A percentile compares a stretch with the other conserved stretches of the same genome.
Conservation (phyloP, 768 basidiomycete species). For the Suillus spraguei region DNA sequence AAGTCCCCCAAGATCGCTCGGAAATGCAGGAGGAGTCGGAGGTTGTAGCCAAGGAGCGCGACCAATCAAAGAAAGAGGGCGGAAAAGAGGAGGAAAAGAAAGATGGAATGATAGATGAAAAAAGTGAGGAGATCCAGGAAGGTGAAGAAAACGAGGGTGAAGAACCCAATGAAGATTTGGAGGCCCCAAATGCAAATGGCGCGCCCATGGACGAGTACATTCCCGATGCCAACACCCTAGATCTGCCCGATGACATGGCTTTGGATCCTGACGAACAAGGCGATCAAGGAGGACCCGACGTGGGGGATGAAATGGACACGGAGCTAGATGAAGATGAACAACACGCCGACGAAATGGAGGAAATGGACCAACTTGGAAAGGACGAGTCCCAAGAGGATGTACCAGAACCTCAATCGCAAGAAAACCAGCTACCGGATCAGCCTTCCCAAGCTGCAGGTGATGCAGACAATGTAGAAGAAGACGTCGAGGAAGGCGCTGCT, state of each 20-base stretch:
- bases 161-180: constrained; percentile 39
- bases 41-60: constrained; percentile 77
- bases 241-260: constrained; percentile 88
- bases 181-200: constrained; percentile 53
- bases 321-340: constrained; percentile 36
- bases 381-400: constrained; percentile 31
- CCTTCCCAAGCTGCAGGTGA: constrained; percentile 22
- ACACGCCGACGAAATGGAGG: constrained; percentile 32
- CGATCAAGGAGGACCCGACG: constrained; percentile 27
- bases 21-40: constrained; percentile 56
- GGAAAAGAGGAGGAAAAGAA: constrained; percentile 34
- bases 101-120: constrained; percentile 32
- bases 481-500: constrained; percentile 27
- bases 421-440: constrained; percentile 14
- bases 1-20: constrained; percentile 63
- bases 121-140: constrained; percentile 28
- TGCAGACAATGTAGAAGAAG: constrained; percentile 33
- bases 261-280: constrained; percentile 44
- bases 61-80: constrained; percentile 34
- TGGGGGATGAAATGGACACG: constrained; percentile 37
- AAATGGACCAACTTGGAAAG: constrained; percentile 19
- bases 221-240: constrained; percentile 79
- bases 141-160: constrained; percentile 30
- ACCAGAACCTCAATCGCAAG: constrained; percentile 25
- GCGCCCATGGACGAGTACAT: constrained; percentile 76